phyloP scores from a whole-genome alignment of 306 rosid genomes.

The Geum urbanum region DNA sequence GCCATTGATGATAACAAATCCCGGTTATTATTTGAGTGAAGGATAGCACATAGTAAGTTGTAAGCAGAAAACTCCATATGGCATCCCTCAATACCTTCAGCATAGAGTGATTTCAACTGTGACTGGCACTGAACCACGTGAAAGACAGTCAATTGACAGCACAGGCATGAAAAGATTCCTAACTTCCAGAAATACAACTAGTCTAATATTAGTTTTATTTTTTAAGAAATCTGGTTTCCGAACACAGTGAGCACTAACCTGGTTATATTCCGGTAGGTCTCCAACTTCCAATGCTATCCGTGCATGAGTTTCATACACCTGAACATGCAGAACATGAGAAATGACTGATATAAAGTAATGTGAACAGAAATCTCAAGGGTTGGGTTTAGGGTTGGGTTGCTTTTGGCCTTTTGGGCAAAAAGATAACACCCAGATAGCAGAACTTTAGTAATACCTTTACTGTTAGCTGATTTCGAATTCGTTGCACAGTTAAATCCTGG shows the following conservation, averaged over 20 bases:
- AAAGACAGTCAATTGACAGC: slow-evolving; percentile 12
- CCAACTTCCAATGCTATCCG: slow-evolving; percentile 85
- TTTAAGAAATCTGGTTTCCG: neutral
- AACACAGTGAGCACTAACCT: slow-evolving; percentile 44
- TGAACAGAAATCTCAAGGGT: neutral
- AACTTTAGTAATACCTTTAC: slow-evolving; percentile 61
- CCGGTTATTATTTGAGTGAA: slow-evolving; percentile 87
- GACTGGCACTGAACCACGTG: slow-evolving; percentile 81
- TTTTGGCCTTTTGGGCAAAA: neutral
- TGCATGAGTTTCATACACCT: slow-evolving; percentile 98
- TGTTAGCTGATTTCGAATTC: slow-evolving; percentile 78
- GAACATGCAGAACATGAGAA: slow-evolving; percentile 17
- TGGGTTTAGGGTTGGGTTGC: neutral
- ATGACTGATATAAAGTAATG: slow-evolving; percentile 9
- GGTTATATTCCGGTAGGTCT: slow-evolving; percentile 91
- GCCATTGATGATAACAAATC: slow-evolving; percentile 83
- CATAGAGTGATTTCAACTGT: slow-evolving; percentile 74
- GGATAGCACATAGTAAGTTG: slow-evolving; percentile 84
- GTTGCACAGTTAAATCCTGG: slow-evolving; percentile 95
- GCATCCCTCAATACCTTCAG: slow-evolving; percentile 87
- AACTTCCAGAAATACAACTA: neutral
- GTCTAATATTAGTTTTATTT: neutral
- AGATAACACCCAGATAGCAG: neutral
- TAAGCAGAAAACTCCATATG: slow-evolving; percentile 95
- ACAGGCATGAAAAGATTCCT: neutral